Conservation (phyloP, 78 protist genomes). For the Salpingoeca rosetta region DNA sequence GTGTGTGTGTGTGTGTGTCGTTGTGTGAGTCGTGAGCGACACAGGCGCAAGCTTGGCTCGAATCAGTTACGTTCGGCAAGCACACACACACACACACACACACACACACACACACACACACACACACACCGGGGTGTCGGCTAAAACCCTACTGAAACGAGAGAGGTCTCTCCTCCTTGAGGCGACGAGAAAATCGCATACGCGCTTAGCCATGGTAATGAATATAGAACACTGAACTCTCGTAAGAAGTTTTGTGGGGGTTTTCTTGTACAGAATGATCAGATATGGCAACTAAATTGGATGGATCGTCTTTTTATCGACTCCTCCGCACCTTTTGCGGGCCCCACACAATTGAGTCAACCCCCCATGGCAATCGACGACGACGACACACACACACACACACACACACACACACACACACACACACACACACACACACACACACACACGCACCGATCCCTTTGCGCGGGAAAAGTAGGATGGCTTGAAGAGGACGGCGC, state of each 20-base stretch:
- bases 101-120: not conserved
- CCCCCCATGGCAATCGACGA: not conserved
- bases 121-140: not conserved
- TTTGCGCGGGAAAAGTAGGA: too few species aligned
- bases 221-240: too few species aligned
- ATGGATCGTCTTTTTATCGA: not conserved
- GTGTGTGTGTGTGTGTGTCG: too few species aligned
- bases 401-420: not conserved
- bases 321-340: too few species aligned
- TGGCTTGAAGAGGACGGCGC: too few species aligned
- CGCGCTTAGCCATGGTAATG: not conserved
- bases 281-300: not conserved
- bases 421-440: too few species aligned
- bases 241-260: not conserved
- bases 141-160: not conserved
- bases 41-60: not conserved
- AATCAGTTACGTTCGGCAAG: not conserved
- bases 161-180: not conserved
- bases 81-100: not conserved
- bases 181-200: not conserved
- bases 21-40: too few species aligned
- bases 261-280: not conserved
- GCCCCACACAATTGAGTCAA: not conserved
- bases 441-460: too few species aligned
- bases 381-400: not conserved